Evolutionary conservation across 2,329 filamentous ascomycete genomes (phyloP), one percentile per base, ranked within the genome.

Genomic region (Leptosphaerulina australis): DNA sequence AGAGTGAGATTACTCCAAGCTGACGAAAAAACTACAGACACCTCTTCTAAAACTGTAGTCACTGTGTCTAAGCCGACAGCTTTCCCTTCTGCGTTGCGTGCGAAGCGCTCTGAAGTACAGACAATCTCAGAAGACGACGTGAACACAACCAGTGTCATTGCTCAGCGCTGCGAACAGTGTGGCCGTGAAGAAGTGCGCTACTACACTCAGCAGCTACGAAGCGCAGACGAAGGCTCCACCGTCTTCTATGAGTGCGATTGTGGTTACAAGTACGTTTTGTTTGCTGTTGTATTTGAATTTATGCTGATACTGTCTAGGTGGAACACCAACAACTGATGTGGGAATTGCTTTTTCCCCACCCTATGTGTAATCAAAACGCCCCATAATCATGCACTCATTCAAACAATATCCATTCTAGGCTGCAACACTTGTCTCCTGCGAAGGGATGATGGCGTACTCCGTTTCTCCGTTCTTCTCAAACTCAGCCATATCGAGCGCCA

Each of bases 401-500:
- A 10, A 14, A 14, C 15, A 17, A 35, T 41, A 25, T 20, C 22
- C 25, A 37, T 7, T 44, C 50, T 59, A 70, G 30, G 65, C 69
- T 15, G 50, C 65, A 39, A 70, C 48, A 35, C 62, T 39, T 56
- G 64, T 58, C n/a, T 56, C 60, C 31, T 71, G 65, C 28, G 50
- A 53, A 15, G 92, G 93, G 60, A 97, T 87, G 67, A 96, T 82
- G 36, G 94, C 94, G 79, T 99, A 99, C 71, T 99, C 92, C 24
- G 85, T 78, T 74, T 96, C 85, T 31, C 90, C 89, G 62, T 86
- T 89, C 79, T 89, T 91, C 80, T 99, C 94, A 68, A 91, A 97
- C 69, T 97, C 93, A 9, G 92, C 94, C 91, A 99, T 99, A 74
- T 99, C 94, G 60, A 99, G 80, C 34, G 94, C 94, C 47, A 99